Conservation (phyloP, 345 rosid species). For the Moricandia moricandioides region DNA sequence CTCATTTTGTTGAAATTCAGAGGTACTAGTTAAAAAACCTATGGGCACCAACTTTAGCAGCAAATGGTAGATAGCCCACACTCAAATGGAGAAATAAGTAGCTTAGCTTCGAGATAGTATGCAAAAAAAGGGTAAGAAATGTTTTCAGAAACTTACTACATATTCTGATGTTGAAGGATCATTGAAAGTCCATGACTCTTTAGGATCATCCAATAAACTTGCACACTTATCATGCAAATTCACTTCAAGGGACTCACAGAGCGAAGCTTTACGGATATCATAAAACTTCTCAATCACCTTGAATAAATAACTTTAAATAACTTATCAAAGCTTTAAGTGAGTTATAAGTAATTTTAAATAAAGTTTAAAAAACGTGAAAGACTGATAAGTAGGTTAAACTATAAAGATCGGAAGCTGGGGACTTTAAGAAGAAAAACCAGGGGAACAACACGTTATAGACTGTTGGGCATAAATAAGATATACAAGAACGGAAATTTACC, state of each 20-base stretch:
- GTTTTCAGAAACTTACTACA: slow-evolving; percentile 59
- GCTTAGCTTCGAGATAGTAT: neutral
- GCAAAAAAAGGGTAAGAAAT: neutral
- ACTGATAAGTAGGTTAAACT: neutral
- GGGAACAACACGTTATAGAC: neutral
- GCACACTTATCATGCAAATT: slow-evolving; percentile 69
- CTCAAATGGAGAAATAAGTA: neutral
- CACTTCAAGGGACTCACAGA: slow-evolving; percentile 45
- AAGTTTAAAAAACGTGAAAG: neutral
- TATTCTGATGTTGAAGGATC: slow-evolving; percentile 76
- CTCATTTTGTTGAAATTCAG: neutral
- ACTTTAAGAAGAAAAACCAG: neutral
- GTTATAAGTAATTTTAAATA: too few relatives aligned
- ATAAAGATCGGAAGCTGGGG: neutral
- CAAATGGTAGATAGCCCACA: neutral
- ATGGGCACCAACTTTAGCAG: slow-evolving; percentile 1
- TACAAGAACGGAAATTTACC: slow-evolving; percentile 38
- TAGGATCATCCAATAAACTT: slow-evolving; percentile 64
- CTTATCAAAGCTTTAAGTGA: too few relatives aligned
- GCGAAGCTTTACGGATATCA: slow-evolving; percentile 59
- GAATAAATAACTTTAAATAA: too few relatives aligned
- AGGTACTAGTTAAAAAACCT: neutral
- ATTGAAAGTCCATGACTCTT: slow-evolving; percentile 75
- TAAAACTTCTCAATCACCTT: slow-evolving; percentile 79
- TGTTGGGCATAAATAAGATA: neutral